Base-by-base conservation (phyloP, 345 rosid genomes). In the Salix exigua region DNA sequence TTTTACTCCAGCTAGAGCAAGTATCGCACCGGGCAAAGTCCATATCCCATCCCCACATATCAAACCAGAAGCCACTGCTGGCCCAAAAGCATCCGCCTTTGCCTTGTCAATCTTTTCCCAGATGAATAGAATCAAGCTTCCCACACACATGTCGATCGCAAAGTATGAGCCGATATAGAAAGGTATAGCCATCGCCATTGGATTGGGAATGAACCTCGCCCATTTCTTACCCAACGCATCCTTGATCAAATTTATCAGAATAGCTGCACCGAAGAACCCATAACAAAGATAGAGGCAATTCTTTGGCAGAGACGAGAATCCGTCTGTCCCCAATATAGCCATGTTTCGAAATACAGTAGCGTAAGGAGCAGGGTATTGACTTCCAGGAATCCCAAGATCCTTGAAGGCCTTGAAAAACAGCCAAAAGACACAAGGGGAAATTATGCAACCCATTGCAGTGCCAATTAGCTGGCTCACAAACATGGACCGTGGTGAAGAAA, bases 381-480 rank as follows among this genome's bases (percentile, higher is more conserved):
- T 83, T 0, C 78, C 80, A 2, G 82, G 85, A 73, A 33, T 64
- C 35, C 88, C 90, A 0, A 88, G 84, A 62, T 86, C 87, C 44
- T 68, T 38, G 42, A 88, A 86, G 12, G 87, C 90, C 74, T 82
- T 88, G 64, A 80, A 81, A 72, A 88, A 88, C 62, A 88, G 40
- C 44, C 85, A 86, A 35, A 88, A 88, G 19, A 81, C 85, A 5
- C 85, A 75, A 8, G 90, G 90, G 7, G 90, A 86, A 58, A 88
- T 84, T 1, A 88, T 60, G 44, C 89, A 88, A 0, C 90, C 90
- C 21, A 88, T 86, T 42, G 70, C 90, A 0, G 90, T 88, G 10
- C 88, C 88, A 31, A 88, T 86, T 48, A 87, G 82, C 81, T 88
- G 90, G 72, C 88, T 86, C 76, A 88, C 82, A 81, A 88, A 86